phyloP scores from a whole-genome alignment of 2,329 filamentous ascomycete genomes.

The Aspergillus intermedius region DNA sequence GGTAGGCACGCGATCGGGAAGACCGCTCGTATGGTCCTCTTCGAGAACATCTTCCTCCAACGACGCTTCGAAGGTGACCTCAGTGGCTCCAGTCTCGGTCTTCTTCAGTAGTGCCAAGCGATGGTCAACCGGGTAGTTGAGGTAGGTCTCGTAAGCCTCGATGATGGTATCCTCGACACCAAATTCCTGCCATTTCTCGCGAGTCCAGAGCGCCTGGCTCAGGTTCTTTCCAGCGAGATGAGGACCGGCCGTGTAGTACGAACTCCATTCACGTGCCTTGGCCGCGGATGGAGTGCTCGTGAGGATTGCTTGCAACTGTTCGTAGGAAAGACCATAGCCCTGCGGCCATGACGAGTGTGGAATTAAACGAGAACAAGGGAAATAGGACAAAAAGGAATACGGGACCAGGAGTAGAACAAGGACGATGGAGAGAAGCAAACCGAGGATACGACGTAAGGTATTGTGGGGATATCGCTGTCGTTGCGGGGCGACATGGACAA shows the following conservation, averaged over 20 bases:
- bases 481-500: constrained; percentile 34
- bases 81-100: constrained; percentile 32
- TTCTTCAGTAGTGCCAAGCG: constrained; percentile 60
- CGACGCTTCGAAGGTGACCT: constrained; percentile 69
- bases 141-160: constrained; percentile 65
- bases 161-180: constrained; percentile 55
- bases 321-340: constrained; percentile 44
- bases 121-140: constrained; percentile 71
- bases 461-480: constrained; percentile 39
- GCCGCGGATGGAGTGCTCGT: constrained; percentile 48
- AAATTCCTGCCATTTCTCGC: constrained; percentile 65
- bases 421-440: constrained; percentile 31
- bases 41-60: constrained; percentile 78
- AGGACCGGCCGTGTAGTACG: constrained; percentile 69
- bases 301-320: constrained; percentile 51
- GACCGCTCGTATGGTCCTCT: constrained; percentile 70
- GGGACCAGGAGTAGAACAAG: constrained; percentile 39
- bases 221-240: constrained; percentile 73
- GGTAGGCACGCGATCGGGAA: constrained; percentile 69
- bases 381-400: constrained; percentile 30
- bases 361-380: constrained; percentile 34
- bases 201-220: constrained; percentile 71
- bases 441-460: constrained; percentile 35
- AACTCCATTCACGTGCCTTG: constrained; percentile 64
- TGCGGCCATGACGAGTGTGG: constrained; percentile 37